Percentiles rank a stretch among this genome's conserved stretches.
These are phyloP conservation scores for Salvia rosmarinus DNA, from an alignment of 257 asterid species.

Conservation along the genomic window DNA sequence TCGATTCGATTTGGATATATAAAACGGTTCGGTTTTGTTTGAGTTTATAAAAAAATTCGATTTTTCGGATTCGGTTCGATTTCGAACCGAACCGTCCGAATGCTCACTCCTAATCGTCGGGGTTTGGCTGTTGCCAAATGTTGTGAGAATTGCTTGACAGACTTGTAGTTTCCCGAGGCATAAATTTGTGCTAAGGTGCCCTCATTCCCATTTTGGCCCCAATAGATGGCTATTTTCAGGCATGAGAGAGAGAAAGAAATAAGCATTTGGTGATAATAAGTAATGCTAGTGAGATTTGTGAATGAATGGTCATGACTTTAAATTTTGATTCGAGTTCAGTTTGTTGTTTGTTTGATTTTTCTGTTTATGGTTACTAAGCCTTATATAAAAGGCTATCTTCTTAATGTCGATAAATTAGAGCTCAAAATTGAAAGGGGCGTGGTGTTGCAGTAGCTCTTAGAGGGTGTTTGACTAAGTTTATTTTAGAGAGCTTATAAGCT, in stretches of 20 bases:
- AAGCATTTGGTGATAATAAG: constrained; percentile 18
- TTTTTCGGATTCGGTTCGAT: too few relatives aligned
- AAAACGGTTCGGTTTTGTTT: too few relatives aligned
- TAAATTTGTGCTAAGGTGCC: constrained; percentile 47
- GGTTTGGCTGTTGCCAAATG: constrained; percentile 44
- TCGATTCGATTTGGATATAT: too few relatives aligned
- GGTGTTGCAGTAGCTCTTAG: neutral
- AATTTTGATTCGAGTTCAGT: neutral
- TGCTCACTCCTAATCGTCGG: neutral
- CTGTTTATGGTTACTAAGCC: neutral
- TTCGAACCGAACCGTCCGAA: too few relatives aligned
- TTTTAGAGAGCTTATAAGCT: too few relatives aligned
- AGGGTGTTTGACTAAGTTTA: too few relatives aligned
- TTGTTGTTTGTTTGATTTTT: neutral
- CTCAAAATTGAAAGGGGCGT: neutral
- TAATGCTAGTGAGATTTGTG: neutral
- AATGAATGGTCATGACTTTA: neutral
- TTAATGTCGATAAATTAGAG: neutral
- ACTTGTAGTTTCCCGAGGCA: constrained; percentile 38
- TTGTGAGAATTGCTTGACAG: constrained; percentile 47
- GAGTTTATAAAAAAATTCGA: too few relatives aligned
- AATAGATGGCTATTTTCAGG: constrained; percentile 31
- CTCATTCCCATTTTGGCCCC: constrained; percentile 52
- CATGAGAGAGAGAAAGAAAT: constrained; percentile 31
- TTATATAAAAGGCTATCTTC: neutral